Evolutionary conservation across 2,329 filamentous ascomycete species (phyloP).

Genomic region (Diplocarpon mali): DNA sequence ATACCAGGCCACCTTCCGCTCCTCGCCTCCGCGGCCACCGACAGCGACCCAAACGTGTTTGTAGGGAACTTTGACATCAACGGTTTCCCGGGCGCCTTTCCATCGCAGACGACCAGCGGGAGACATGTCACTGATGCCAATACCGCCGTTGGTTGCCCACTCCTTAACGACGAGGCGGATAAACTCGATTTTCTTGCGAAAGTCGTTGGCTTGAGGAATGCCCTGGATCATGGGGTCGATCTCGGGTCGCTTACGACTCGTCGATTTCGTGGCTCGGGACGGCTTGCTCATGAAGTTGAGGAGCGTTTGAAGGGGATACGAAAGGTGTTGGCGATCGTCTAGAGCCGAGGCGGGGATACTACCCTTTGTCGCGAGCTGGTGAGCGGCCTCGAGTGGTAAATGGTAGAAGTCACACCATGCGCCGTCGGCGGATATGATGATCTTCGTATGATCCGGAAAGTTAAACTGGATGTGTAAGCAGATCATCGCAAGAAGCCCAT

Average conservation of each 20-base stretch:
- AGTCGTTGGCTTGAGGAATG: conserved; percentile 60
- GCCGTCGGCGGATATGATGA: conserved; percentile 66
- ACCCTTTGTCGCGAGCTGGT: conserved; percentile 51
- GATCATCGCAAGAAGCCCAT: neutral
- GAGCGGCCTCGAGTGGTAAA: conserved; percentile 58
- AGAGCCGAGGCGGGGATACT: conserved; percentile 61
- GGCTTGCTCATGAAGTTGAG: conserved; percentile 50
- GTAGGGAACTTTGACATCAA: conserved; percentile 38
- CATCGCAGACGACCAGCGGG: conserved; percentile 42
- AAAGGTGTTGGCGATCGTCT: conserved; percentile 58
- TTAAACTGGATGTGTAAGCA: conserved; percentile 49
- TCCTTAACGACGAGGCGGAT: conserved; percentile 56
- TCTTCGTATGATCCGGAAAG: conserved; percentile 80
- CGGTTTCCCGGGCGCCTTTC: conserved; percentile 46
- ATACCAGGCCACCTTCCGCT: conserved; percentile 27
- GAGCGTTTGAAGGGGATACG: conserved; percentile 61
- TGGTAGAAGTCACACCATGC: conserved; percentile 70
- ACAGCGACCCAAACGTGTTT: conserved; percentile 62
- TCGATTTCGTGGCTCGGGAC: conserved; percentile 36
- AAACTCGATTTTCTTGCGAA: conserved; percentile 65
- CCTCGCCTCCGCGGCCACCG: conserved; percentile 50
- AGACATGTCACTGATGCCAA: conserved; percentile 55
- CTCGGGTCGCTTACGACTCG: conserved; percentile 44
- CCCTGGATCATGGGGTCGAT: conserved; percentile 49
- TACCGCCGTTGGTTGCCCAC: conserved; percentile 58